Conservation (phyloP, 2,329 filamentous ascomycete species). For the Fusarium camptoceras region DNA sequence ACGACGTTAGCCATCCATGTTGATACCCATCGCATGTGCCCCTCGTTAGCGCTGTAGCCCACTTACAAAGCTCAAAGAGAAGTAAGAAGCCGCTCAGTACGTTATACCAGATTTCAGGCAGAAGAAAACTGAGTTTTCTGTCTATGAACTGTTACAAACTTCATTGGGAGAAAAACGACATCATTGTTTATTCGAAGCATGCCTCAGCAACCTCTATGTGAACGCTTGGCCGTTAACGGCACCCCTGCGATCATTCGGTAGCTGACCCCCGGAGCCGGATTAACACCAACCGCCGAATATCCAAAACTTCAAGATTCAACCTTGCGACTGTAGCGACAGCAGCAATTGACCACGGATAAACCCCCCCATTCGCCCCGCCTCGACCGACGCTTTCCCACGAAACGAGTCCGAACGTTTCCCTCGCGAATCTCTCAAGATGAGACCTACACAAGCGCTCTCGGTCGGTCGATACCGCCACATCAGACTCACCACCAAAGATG, state of each 20-base stretch:
- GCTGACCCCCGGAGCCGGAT: constrained; percentile 50
- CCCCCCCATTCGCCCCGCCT: constrained; percentile 6
- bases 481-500: constrained; percentile 89
- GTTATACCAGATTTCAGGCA: background rate
- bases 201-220: background rate
- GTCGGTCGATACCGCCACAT: constrained; percentile 78
- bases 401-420: background rate
- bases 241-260: constrained; percentile 34
- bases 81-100: background rate
- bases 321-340: constrained; percentile 13
- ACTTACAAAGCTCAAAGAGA: constrained; percentile 40
- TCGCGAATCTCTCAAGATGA: constrained; percentile 61
- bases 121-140: background rate
- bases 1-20: constrained; percentile 40
- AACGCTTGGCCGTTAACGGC: constrained; percentile 11
- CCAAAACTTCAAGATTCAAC: constrained; percentile 41
- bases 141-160: background rate
- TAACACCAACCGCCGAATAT: constrained; percentile 35
- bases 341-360: constrained; percentile 23
- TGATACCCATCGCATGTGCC: constrained; percentile 40
- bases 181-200: background rate
- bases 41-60: constrained; percentile 44
- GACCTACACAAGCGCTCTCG: constrained; percentile 74
- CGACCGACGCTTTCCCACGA: constrained; percentile 4
- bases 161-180: background rate